These are phyloP conservation scores for Protoeuglena noctilucae DNA, from an alignment of 139 green algal genomes.

Conservation along the genomic window DNA sequence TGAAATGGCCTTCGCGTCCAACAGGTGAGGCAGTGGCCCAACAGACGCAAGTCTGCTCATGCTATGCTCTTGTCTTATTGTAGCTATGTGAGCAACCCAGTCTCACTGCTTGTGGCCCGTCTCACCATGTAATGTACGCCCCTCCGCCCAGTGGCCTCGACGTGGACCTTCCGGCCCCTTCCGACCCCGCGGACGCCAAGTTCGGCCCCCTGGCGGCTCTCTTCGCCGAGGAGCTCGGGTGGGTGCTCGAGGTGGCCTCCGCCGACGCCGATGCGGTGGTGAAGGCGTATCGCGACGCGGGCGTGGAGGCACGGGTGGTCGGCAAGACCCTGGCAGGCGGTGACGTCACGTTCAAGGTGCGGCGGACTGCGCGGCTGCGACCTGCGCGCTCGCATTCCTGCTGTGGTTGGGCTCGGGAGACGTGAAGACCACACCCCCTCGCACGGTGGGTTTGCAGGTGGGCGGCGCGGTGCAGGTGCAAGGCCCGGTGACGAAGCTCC, in stretches of 20 bases:
- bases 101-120: no score
- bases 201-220: slow-evolving; percentile 38
- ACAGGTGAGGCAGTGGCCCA: no score
- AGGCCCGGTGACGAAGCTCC: slow-evolving; percentile 22
- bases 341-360: slow-evolving; percentile 16
- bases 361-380: background rate
- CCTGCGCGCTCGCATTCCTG: slow-evolving; percentile 1
- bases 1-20: slow-evolving; percentile 91
- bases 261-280: slow-evolving; percentile 35
- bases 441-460: slow-evolving; percentile 41
- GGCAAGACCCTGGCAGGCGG: slow-evolving; percentile 22
- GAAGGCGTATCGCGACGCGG: slow-evolving; percentile 40
- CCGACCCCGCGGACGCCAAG: slow-evolving; percentile 8
- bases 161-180: slow-evolving; percentile 38
- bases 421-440: no score
- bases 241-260: slow-evolving; percentile 75
- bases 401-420: no score
- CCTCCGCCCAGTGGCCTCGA: slow-evolving; percentile 45
- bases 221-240: slow-evolving; percentile 90
- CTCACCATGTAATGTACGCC: no score
- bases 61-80: no score
- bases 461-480: slow-evolving; percentile 25
- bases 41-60: no score
- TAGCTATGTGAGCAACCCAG: no score
- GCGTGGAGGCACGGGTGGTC: slow-evolving; percentile 44